These are phyloP conservation scores for Skeletonema grethae DNA, from an alignment of 108 stramenopile genomes.

Conservation along the genomic window DNA sequence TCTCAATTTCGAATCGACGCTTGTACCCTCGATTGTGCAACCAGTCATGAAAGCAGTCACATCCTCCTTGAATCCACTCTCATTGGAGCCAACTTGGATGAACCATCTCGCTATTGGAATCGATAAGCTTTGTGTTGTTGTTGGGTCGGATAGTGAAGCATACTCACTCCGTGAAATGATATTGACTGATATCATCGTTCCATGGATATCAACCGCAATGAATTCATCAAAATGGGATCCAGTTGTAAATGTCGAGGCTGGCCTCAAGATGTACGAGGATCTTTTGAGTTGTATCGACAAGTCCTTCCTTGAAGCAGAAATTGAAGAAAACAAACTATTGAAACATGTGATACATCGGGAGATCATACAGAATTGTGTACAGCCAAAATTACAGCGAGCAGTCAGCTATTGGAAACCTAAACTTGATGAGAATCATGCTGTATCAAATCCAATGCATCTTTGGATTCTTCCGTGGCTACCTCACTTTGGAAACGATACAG, in stretches of 20 bases:
- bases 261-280: constrained; percentile 62
- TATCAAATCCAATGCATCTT: constrained; percentile 55
- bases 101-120: constrained; percentile 35
- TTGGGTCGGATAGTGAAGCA: constrained; percentile 26
- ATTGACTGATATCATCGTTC: constrained; percentile 56
- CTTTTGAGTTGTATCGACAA: constrained; percentile 27
- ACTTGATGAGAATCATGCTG: constrained; percentile 24
- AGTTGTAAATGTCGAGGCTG: constrained; percentile 46
- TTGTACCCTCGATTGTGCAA: constrained; percentile 70
- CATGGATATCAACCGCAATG: constrained; percentile 56
- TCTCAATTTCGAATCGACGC: constrained; percentile 59
- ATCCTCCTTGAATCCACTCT: constrained; percentile 60
- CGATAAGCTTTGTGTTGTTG: constrained; percentile 21
- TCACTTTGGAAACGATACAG: constrained; percentile 58
- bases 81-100: constrained; percentile 27
- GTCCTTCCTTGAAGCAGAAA: constrained; percentile 8
- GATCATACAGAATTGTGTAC: constrained; percentile 30
- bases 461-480: constrained; percentile 88
- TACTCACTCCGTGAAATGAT: constrained; percentile 45
- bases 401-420: constrained; percentile 64
- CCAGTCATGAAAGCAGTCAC: constrained; percentile 54
- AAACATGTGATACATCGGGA: constrained; percentile 37
- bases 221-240: constrained; percentile 81
- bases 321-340: constrained; percentile 30
- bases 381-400: constrained; percentile 55